Conservation (phyloP, 148 eudicot species). For the Cornus florida region DNA sequence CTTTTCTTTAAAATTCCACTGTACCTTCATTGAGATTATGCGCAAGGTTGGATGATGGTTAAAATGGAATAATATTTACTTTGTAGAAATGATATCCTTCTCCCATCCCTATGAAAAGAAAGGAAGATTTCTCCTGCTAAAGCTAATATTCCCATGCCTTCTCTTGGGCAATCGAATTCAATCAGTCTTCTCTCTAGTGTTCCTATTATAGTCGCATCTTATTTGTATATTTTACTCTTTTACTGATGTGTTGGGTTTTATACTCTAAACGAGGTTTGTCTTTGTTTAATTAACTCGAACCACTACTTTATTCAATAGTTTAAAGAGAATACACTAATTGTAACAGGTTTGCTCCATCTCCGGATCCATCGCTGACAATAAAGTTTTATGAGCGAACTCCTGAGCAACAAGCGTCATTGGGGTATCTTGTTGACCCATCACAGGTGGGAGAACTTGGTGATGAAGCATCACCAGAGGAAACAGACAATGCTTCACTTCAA, state of each 20-base stretch:
- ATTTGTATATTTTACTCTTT: background rate
- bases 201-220: background rate
- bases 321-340: background rate
- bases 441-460: slow-evolving; percentile 42
- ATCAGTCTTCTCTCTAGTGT: background rate
- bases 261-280: background rate
- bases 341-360: slow-evolving; percentile 77
- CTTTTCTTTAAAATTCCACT: background rate
- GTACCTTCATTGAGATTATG: background rate
- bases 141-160: background rate
- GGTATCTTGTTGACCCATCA: slow-evolving; percentile 58
- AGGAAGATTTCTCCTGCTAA: background rate
- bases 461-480: slow-evolving; percentile 34
- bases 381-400: slow-evolving; percentile 82
- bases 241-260: background rate
- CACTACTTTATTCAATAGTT: background rate
- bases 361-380: slow-evolving; percentile 69
- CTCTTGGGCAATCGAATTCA: background rate
- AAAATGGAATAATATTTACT: background rate
- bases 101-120: background rate
- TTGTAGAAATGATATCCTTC: background rate
- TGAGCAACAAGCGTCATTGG: slow-evolving; percentile 80
- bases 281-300: background rate
- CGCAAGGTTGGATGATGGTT: background rate
- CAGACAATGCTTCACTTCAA: slow-evolving; percentile 24